Evolutionary conservation across 1,284 basidiomycete genomes (phyloP).

Genomic region (Calocybe gambosa): DNA sequence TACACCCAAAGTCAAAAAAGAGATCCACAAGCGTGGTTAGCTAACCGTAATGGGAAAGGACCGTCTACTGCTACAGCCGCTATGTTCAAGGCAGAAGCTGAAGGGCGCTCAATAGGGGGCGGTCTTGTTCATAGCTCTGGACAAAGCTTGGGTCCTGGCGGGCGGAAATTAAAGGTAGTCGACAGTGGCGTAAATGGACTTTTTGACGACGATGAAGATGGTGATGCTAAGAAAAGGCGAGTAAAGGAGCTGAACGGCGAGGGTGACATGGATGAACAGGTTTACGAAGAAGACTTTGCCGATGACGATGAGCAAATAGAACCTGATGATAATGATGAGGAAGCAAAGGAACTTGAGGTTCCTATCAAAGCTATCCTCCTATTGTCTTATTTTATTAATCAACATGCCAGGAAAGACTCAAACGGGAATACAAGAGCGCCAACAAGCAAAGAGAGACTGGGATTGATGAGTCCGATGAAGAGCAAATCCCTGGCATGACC

Average conservation of each 20-base stretch:
- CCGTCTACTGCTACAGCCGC: constrained; percentile 55
- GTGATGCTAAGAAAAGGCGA: constrained; percentile 37
- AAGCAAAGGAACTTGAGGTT: constrained; percentile 82
- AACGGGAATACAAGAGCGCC: constrained; percentile 73
- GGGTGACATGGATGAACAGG: constrained; percentile 74
- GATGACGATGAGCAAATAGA: constrained; percentile 82
- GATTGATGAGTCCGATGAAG: constrained; percentile 68
- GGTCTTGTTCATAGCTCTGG: constrained; percentile 41
- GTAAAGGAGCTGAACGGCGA: constrained; percentile 61
- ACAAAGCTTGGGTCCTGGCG: constrained; percentile 61
- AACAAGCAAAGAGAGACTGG: constrained; percentile 68
- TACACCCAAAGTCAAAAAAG: constrained; percentile 51
- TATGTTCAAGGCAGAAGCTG: constrained; percentile 59
- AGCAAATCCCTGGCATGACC: constrained; percentile 53
- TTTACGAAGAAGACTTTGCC: constrained; percentile 79
- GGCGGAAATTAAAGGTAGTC: constrained; percentile 54
- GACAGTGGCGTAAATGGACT: constrained; percentile 55
- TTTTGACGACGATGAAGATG: constrained; percentile 68
- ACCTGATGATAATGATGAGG: constrained; percentile 74
- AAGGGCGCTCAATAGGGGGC: constrained; percentile 34
- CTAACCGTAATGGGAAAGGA: constrained; percentile 49
- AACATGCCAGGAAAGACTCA: constrained; percentile 65
- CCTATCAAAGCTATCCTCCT: constrained; percentile 14
- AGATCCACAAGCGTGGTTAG: constrained; percentile 67
- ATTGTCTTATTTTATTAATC: constrained; percentile 4